phyloP scores from a whole-genome alignment of 257 asterid species.

The Fraxinus americana region DNA sequence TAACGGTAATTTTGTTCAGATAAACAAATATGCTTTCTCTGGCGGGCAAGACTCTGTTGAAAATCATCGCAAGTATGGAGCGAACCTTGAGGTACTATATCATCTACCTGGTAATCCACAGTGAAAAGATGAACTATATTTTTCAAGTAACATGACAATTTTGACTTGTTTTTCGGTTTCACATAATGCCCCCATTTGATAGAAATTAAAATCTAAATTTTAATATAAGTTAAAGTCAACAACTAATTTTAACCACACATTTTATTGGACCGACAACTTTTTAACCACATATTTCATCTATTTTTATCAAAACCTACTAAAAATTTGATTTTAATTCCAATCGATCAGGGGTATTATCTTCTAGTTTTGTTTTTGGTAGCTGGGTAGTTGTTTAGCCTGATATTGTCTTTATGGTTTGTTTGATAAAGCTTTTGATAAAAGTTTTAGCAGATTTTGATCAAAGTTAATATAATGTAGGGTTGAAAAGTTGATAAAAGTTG shows the following conservation, averaged over 20 bases:
- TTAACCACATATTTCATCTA: no score
- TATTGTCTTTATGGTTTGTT: not conserved
- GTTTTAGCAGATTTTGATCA: no score
- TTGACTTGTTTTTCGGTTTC: not conserved
- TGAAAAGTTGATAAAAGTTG: no score
- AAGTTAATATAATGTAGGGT: no score
- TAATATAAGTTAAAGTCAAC: no score
- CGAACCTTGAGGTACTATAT: conserved; percentile 81
- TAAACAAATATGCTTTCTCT: conserved; percentile 87
- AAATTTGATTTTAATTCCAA: no score
- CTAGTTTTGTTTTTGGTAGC: not conserved
- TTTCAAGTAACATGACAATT: not conserved
- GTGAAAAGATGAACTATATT: not conserved
- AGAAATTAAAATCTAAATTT: no score
- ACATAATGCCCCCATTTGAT: no score
- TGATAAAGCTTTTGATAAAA: no score
- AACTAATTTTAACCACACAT: no score
- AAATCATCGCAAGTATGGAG: conserved; percentile 84
- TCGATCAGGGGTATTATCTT: not conserved
- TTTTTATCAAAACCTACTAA: no score
- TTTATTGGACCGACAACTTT: no score
- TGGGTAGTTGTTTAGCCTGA: not conserved
- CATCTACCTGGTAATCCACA: not conserved
- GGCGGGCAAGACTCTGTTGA: conserved; percentile 95
- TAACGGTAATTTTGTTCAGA: conserved; percentile 38